Conservation (phyloP, 1,284 basidiomycete genomes). For the Wallemia hederae region DNA sequence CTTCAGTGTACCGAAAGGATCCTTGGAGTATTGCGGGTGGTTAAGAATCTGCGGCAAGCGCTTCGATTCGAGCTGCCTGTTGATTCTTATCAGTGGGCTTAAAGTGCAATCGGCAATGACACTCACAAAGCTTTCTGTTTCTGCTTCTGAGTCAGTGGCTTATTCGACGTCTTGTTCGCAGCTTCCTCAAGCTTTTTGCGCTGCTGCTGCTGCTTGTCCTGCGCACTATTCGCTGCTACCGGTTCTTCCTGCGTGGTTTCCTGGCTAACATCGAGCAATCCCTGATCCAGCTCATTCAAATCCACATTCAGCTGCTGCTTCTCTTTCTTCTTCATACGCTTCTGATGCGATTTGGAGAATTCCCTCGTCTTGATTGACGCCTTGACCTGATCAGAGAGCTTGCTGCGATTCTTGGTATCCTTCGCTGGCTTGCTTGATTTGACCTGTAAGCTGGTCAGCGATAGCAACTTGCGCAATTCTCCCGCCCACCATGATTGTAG, state of each 20-base stretch:
- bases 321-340: constrained; percentile 37
- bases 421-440: not conserved
- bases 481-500: too few relatives aligned
- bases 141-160: constrained; percentile 31
- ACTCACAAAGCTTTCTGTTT: constrained; percentile 39
- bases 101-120: constrained; percentile 2
- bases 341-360: constrained; percentile 42
- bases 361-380: not conserved
- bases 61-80: constrained; percentile 15
- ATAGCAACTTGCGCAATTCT: too few relatives aligned
- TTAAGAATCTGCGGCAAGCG: constrained; percentile 39
- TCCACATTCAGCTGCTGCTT: constrained; percentile 36
- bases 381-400: constrained; percentile 5
- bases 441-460: too few relatives aligned
- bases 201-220: not conserved
- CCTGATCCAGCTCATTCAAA: constrained; percentile 28
- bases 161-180: constrained; percentile 18
- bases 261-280: constrained; percentile 25
- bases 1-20: constrained; percentile 47
- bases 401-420: not conserved
- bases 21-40: constrained; percentile 32
- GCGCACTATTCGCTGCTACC: too few relatives aligned
- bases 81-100: constrained; percentile 27
- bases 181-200: constrained; percentile 7
- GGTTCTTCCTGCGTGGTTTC: constrained; percentile 10